Base-by-base conservation (phyloP, 768 basidiomycete genomes). In the Termitomyces titanicus region DNA sequence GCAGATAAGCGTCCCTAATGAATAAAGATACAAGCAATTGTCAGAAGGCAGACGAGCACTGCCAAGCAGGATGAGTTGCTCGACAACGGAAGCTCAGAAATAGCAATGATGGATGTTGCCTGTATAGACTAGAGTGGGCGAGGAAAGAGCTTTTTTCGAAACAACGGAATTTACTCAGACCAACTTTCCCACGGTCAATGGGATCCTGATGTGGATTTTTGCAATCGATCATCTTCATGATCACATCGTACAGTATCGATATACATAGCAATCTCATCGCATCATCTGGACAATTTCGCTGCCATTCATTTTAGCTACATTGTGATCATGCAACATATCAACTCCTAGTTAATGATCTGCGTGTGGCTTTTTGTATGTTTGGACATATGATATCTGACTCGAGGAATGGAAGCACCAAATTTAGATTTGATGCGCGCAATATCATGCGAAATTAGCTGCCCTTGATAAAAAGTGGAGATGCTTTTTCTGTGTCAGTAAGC, bases 1-100 rank as follows among this genome's bases (percentile, higher is more conserved):
- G 63, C 64, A 57, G 50, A 46, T 22, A 18, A 58, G 64, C 63
- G 66, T 63, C 64, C 67, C 58, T 48, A 43, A 44, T 15, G 22
- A 61, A 50, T 33, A 47, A 52, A 18, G 51, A 48, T 4, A 31
- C 25, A 38, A 11, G 35, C 6, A 8, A 38, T 37, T n/a, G n/a
- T 37, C 17, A 25, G 3, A 37, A 51, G 29, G 47, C 25, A 39
- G 29, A 43, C 31, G 49, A 56, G 49, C 17, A 47, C 35, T 50
- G 56, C 44, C 61, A 56, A 60, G 61, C 56, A 47, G 45, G 34
- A 54, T 34, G 51, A 42, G 47, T 48, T 20, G 56, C 58, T 47
- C 62, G 62, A 63, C 60, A 58, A 57, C 31, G 17, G 24, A 43
- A 47, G 42, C 35, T 47, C 39, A 46, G 27, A 48, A 45, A 42